Evolutionary conservation across 768 basidiomycete genomes (phyloP).

Genomic region (Floccularia luteovirens): DNA sequence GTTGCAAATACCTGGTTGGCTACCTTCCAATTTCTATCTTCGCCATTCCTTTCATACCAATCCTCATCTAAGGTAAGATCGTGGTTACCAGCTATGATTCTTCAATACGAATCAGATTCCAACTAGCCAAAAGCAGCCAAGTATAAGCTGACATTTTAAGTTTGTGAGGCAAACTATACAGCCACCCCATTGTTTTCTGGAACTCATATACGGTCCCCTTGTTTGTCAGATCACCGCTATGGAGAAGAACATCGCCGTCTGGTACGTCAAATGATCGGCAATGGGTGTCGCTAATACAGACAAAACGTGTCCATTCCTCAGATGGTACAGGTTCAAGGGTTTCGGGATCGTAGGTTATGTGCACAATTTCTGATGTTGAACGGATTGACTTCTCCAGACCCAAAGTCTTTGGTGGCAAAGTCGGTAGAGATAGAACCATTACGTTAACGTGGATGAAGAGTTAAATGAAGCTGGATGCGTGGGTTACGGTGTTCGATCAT

Average conservation of each 20-base stretch:
- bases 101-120: constrained; percentile 12
- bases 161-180: constrained; percentile 46
- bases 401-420: too few species aligned
- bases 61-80: constrained; percentile 38
- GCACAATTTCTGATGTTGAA: constrained; percentile 13
- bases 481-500: too few species aligned
- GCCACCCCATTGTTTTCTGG: constrained; percentile 46
- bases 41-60: constrained; percentile 29
- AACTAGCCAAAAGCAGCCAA: not conserved
- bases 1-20: constrained; percentile 19
- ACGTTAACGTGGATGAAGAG: too few species aligned
- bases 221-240: constrained; percentile 57
- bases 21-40: constrained; percentile 15
- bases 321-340: constrained; percentile 22
- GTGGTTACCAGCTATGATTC: constrained; percentile 69
- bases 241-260: constrained; percentile 56
- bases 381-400: too few species aligned
- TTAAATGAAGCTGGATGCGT: too few species aligned
- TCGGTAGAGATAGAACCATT: too few species aligned
- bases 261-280: constrained; percentile 37
- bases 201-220: constrained; percentile 38
- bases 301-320: constrained; percentile 45
- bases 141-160: constrained; percentile 42
- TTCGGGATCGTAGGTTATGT: constrained; percentile 26
- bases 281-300: constrained; percentile 59